phyloP scores from a whole-genome alignment of 2,329 filamentous ascomycete genomes.

The Zopfia rhizophila region DNA sequence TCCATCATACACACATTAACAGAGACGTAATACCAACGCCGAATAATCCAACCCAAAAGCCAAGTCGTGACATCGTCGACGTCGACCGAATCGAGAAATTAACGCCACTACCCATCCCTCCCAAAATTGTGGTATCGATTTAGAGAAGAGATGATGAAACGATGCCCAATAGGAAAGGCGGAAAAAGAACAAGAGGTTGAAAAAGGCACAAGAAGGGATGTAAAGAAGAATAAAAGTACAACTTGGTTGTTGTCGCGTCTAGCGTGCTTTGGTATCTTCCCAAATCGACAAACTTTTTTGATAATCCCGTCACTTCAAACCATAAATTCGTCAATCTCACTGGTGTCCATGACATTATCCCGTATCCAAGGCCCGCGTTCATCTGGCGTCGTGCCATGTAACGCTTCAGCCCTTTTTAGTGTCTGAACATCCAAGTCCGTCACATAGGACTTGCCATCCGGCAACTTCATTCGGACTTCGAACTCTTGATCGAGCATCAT shows the following conservation, averaged over 20 bases:
- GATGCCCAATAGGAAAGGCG: slow-evolving; percentile 6
- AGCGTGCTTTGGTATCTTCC: too few species aligned
- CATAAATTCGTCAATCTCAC: slow-evolving; percentile 26
- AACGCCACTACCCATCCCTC: background rate
- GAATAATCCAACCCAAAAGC: too few species aligned
- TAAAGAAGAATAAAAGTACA: slow-evolving; percentile 9
- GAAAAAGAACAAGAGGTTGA: slow-evolving; percentile 5
- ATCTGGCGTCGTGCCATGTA: slow-evolving; percentile 81
- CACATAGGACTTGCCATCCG: slow-evolving; percentile 76
- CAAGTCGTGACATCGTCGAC: slow-evolving; percentile 1
- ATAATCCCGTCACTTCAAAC: too few species aligned
- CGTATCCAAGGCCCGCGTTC: slow-evolving; percentile 88
- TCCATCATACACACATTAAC: background rate
- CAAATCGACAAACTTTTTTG: too few species aligned
- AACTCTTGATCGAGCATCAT: slow-evolving; percentile 98
- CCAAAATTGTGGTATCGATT: slow-evolving; percentile 18
- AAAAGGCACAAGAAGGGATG: too few species aligned
- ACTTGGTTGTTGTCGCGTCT: too few species aligned
- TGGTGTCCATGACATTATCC: slow-evolving; percentile 66
- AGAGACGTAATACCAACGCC: background rate
- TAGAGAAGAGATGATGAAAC: background rate
- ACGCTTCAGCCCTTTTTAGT: slow-evolving; percentile 84
- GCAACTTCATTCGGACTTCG: slow-evolving; percentile 85
- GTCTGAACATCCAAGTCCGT: slow-evolving; percentile 95
- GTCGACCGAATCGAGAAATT: background rate